These are phyloP conservation scores for Geotrichum macrosporum DNA, from an alignment of 1,139 yeast genomes.

Conservation along the genomic window DNA sequence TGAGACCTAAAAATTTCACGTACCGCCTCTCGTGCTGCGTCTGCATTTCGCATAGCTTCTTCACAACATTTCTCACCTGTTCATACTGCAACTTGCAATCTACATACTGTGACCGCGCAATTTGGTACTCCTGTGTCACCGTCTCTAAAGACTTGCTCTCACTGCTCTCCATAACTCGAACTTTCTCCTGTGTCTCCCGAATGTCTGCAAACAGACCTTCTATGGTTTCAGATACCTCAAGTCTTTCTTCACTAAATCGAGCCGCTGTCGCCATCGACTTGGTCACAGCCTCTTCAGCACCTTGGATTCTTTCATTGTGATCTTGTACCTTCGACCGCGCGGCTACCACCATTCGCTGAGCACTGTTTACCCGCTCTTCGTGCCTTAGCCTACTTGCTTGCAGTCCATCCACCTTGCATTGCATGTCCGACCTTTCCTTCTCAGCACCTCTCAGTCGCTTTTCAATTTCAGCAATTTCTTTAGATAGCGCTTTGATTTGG, in stretches of 20 bases:
- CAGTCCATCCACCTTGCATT: background rate
- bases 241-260: background rate
- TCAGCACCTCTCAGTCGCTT: background rate
- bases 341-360: background rate
- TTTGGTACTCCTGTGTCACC: slow-evolving; percentile 9
- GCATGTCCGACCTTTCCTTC: background rate
- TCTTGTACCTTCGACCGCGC: background rate
- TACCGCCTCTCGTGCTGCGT: slow-evolving; percentile 30
- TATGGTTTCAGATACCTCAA: slow-evolving; percentile 13
- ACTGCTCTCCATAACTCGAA: background rate
- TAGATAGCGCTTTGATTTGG: slow-evolving; percentile 19
- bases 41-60: slow-evolving; percentile 24
- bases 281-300: background rate
- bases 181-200: background rate
- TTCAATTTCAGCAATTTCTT: slow-evolving; percentile 19
- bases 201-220: slow-evolving; percentile 10
- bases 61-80: slow-evolving; percentile 38
- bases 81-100: slow-evolving; percentile 42
- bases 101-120: background rate
- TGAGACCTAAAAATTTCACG: slow-evolving; percentile 22
- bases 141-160: slow-evolving; percentile 2
- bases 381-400: background rate
- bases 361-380: background rate
- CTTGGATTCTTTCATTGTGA: background rate
- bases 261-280: background rate